Conservation (phyloP, 2,329 filamentous ascomycete species). For the Boeremia exigua region DNA sequence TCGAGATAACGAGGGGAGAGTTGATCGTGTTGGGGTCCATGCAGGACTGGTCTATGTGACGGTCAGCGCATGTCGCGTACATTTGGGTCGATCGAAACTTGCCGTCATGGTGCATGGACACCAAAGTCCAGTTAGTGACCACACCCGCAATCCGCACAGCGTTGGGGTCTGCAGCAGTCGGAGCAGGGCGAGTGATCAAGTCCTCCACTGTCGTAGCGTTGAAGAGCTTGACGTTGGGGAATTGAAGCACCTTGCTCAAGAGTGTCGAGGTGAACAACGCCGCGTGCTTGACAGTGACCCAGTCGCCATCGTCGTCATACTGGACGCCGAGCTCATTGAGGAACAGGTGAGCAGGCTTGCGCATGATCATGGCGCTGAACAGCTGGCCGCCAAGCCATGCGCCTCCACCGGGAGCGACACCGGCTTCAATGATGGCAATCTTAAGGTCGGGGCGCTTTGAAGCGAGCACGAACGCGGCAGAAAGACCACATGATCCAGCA, state of each 20-base stretch:
- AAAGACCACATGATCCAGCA: constrained; percentile 86
- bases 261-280: constrained; percentile 90
- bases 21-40: constrained; percentile 99
- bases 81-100: not conserved
- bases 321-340: constrained; percentile 80
- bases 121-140: constrained; percentile 95
- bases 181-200: constrained; percentile 76
- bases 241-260: constrained; percentile 78
- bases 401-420: constrained; percentile 81
- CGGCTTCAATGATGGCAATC: constrained; percentile 89
- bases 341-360: constrained; percentile 88
- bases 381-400: constrained; percentile 94
- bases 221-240: constrained; percentile 95
- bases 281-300: constrained; percentile 92
- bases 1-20: constrained; percentile 84
- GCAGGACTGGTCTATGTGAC: constrained; percentile 77
- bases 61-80: not conserved
- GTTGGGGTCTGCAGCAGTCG: constrained; percentile 50
- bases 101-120: constrained; percentile 64
- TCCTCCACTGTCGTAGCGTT: constrained; percentile 94
- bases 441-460: constrained; percentile 86
- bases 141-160: constrained; percentile 81
- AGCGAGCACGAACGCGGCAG: constrained; percentile 82
- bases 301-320: constrained; percentile 87
- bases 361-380: constrained; percentile 94